A percentile compares a stretch with the other conserved stretches of the same genome.
Conservation (phyloP, 768 basidiomycete genomes). For the Asterophora parasitica region DNA sequence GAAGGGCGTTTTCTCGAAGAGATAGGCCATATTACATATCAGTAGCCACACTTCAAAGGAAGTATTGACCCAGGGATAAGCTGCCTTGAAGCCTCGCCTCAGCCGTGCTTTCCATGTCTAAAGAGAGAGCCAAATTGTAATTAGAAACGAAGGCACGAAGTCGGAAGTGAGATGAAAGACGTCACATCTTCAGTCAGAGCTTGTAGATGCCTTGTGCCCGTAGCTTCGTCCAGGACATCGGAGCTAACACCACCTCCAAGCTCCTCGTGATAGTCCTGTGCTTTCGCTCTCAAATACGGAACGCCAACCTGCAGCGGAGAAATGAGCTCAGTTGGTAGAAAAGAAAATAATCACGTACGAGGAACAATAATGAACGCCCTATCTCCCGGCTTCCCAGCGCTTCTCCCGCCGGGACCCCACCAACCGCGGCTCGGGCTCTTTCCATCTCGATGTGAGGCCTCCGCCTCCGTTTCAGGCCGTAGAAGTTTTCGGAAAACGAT, state of each 20-base stretch:
- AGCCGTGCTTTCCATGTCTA: conserved; percentile 52
- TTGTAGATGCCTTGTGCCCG: conserved; percentile 38
- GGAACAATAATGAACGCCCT: conserved; percentile 69
- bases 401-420: conserved; percentile 60
- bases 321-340: not conserved
- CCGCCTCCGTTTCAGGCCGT: conserved; percentile 80
- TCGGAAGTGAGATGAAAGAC: conserved; percentile 3
- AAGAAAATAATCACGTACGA: conserved; percentile 47
- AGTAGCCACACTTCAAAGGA: conserved; percentile 80
- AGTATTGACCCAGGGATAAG: conserved; percentile 82
- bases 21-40: conserved; percentile 79
- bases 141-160: conserved; percentile 6
- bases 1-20: conserved; percentile 81
- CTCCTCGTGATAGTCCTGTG: conserved; percentile 86
- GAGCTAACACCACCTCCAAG: conserved; percentile 75
- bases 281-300: conserved; percentile 86
- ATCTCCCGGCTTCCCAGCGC: conserved; percentile 64
- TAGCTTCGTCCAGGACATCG: conserved; percentile 58
- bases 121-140: conserved; percentile 2
- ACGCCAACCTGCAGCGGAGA: conserved; percentile 60
- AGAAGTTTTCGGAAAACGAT: conserved; percentile 95
- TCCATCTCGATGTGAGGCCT: conserved; percentile 67
- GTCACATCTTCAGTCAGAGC: conserved; percentile 51
- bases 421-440: conserved; percentile 62
- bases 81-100: conserved; percentile 58